Conservation (phyloP, 371 early-diverging fungal species). For the Haplosporangium sp. region DNA sequence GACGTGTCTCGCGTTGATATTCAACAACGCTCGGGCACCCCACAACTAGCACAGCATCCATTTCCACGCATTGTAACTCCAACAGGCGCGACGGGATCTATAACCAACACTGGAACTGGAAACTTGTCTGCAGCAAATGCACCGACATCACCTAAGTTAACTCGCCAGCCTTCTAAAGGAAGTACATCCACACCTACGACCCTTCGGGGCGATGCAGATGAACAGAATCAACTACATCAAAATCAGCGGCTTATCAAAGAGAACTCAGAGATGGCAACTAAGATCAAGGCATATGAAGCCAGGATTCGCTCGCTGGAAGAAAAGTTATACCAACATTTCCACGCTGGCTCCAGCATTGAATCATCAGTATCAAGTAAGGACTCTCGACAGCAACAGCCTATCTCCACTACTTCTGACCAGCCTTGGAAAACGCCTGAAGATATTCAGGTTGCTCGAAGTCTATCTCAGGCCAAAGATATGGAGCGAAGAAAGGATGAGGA, state of each 20-base stretch:
- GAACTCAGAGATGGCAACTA: conserved; percentile 53
- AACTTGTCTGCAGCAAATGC: conserved; percentile 13
- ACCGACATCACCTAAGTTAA: conserved; percentile 38
- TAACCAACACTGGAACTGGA: conserved; percentile 10
- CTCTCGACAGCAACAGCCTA: conserved; percentile 19
- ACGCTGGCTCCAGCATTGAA: conserved; percentile 36
- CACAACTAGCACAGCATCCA: conserved; percentile 36
- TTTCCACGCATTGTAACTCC: conserved; percentile 26
- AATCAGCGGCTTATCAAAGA: conserved; percentile 42
- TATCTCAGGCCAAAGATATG: conserved; percentile 32
- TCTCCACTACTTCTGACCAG: conserved; percentile 17
- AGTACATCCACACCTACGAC: conserved; percentile 11
- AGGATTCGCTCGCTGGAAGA: conserved; percentile 62
- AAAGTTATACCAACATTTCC: conserved; percentile 57
- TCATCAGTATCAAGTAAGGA: conserved; percentile 39
- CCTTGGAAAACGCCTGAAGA: conserved; percentile 39
- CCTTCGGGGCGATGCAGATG: conserved; percentile 27
- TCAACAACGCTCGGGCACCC: conserved; percentile 50
- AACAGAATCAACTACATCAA: conserved; percentile 41
- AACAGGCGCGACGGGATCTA: conserved; percentile 16
- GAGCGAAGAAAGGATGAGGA: conserved; percentile 31
- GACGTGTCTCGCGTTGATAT: conserved; percentile 49
- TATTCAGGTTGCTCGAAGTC: conserved; percentile 20
- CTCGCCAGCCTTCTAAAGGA: conserved; percentile 40
- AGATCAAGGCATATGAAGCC: conserved; percentile 62